Base-by-base conservation (phyloP, 2,329 filamentous ascomycete genomes). In the Trichophyton mentagrophytes region DNA sequence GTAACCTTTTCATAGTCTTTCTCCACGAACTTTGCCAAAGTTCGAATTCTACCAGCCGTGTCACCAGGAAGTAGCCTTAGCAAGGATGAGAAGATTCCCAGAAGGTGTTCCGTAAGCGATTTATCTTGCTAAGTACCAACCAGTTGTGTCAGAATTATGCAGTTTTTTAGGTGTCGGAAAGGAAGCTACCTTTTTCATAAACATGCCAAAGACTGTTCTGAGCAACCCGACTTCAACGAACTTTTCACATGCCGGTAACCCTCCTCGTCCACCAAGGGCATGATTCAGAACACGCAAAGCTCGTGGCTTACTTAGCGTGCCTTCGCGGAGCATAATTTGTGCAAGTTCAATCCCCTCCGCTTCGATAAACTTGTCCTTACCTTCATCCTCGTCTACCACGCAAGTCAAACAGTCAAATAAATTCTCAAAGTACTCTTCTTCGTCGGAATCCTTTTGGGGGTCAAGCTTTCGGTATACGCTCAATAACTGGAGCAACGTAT, bases 391-490 rank as follows among this genome's bases (percentile, higher is more conserved):
- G 67, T 95, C 88, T 0, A 86, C 87, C 1, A 95, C 76, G 66
- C 88, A 95, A 0, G 89, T 88, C 17, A 97, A 71, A 1, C 86
- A 84, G 69, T 96, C 91, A 71, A 99, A 99, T 0, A 96, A 71
- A 66, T 99, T 96, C 73, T 95, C 90, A 70, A 95, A 88, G 71
- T 89, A 96, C 75, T 99, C 93, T 70, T 96, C 91, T 72, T 97
- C 93, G 58, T 93, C 86, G 36, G 86, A 85, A 62, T 90, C 89
- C 69, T 88, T 92, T 57, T 85, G 82, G 0, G 93, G 93, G 69
- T 99, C 91, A 57, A 85, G 82, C 75, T 87, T 88, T 61, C 93
- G 85, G 74, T 97, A 99, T 1, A 85, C 78, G 1, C 91, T 89
- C 0, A 95, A 82, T 0, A 95, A 80, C 73, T 95, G 90, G 13